Evolutionary conservation across 805 yeast genomes (phyloP).

Genomic region (Candida montana): DNA sequence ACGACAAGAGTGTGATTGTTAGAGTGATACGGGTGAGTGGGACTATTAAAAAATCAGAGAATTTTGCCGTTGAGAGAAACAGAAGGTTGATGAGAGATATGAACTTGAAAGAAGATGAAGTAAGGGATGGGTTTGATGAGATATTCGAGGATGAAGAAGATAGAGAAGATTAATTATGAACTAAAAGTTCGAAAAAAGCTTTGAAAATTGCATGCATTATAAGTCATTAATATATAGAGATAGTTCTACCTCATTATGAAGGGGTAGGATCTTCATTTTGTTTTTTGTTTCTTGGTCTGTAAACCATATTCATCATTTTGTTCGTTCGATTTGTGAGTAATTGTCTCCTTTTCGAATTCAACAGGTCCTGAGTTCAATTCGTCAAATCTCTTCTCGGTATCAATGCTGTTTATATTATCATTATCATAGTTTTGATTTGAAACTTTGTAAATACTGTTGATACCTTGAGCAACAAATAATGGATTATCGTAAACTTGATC

Average conservation of each 20-base stretch:
- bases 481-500: slow-evolving; percentile 57
- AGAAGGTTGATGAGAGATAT: slow-evolving; percentile 23
- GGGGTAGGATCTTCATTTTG: no score
- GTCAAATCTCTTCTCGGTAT: slow-evolving; percentile 19
- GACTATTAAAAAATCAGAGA: slow-evolving; percentile 79
- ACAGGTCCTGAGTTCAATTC: slow-evolving; percentile 34
- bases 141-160: slow-evolving; percentile 9
- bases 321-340: slow-evolving; percentile 4
- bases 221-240: no score
- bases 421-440: slow-evolving; percentile 20
- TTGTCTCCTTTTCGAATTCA: slow-evolving; percentile 37
- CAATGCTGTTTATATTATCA: slow-evolving; percentile 11
- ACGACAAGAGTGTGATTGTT: slow-evolving; percentile 42
- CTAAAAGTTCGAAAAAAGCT: no score
- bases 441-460: slow-evolving; percentile 45
- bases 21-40: slow-evolving; percentile 74
- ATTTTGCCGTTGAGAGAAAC: slow-evolving; percentile 52
- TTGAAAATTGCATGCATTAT: neutral
- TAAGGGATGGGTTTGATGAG: slow-evolving; percentile 6
- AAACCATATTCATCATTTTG: slow-evolving; percentile 22
- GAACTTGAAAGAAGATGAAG: slow-evolving; percentile 14
- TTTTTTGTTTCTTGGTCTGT: slow-evolving; percentile 17
- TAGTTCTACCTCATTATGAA: no score
- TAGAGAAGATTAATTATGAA: neutral
- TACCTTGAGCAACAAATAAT: slow-evolving; percentile 49